These are phyloP conservation scores for Limtongia smithiae DNA, from an alignment of 805 yeast species.

Conservation along the genomic window DNA sequence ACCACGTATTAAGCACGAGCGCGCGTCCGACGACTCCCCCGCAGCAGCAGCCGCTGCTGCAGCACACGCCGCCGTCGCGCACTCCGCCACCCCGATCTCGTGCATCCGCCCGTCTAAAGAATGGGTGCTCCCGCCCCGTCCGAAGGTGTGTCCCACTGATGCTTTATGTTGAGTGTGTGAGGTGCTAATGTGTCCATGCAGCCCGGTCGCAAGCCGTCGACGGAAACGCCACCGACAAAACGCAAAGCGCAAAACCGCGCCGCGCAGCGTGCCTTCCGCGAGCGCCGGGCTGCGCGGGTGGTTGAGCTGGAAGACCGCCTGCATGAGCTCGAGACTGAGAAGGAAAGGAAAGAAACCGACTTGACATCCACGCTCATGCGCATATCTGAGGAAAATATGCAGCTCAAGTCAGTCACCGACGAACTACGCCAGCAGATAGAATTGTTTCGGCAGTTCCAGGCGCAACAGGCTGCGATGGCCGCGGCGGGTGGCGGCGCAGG, in stretches of 20 bases:
- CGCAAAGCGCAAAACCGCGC: slow-evolving; percentile 89
- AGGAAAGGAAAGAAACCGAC: slow-evolving; percentile 42
- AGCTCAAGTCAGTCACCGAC: slow-evolving; percentile 30
- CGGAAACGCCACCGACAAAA: slow-evolving; percentile 78
- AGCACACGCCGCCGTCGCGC: no score
- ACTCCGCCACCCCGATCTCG: no score
- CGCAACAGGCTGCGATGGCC: slow-evolving; percentile 25
- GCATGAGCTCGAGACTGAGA: slow-evolving; percentile 62
- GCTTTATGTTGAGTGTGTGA: not conserved
- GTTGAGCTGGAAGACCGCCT: slow-evolving; percentile 71
- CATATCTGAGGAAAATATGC: slow-evolving; percentile 39
- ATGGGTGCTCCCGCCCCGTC: slow-evolving; percentile 84
- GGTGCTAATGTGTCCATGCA: not conserved
- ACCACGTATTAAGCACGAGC: slow-evolving; percentile 23
- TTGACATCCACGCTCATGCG: slow-evolving; percentile 27
- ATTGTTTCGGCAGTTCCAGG: slow-evolving; percentile 24
- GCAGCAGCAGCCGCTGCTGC: no score
- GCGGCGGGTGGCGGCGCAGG: slow-evolving; percentile 4
- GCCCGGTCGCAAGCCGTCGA: slow-evolving; percentile 55
- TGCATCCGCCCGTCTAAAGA: slow-evolving; percentile 57
- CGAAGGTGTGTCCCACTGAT: slow-evolving; percentile 46
- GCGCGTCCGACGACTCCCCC: slow-evolving; percentile 4
- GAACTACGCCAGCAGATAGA: slow-evolving; percentile 28
- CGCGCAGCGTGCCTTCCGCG: slow-evolving; percentile 90
- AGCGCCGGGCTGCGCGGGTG: slow-evolving; percentile 77